Evolutionary conservation across 2,329 filamentous ascomycete species (phyloP), one percentile per base, ranked within the genome.

Genomic region (Fusarium anguioides): DNA sequence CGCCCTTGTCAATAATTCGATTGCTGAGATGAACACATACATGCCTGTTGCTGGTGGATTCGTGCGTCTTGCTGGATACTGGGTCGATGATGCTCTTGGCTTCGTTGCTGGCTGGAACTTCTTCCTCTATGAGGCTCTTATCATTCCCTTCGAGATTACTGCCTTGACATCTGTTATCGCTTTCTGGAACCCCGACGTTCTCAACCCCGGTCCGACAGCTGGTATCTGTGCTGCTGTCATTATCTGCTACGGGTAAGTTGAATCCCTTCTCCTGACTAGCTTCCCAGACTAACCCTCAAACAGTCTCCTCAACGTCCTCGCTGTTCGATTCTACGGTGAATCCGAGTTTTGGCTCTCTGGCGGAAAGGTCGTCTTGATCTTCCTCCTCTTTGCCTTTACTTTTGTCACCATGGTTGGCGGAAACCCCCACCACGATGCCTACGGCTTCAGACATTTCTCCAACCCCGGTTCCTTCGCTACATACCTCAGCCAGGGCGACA

Each of bases 391-490:
- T 48, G 81, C 87, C 47, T 85, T 88, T 69, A 86, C 85, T 17
- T 77, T 90, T 26, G 79, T 89, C 46, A 86, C 89, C 60, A 85
- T 88, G 72, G 79, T 87, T 0, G 88, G 88, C 14, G 88, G 87
- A 31, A 83, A 86, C 6, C 84, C 87, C 0, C 82, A 85, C 4
- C 81, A 82, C 3, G 81, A 86, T 20, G 81, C 84, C 4, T 83
- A 88, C 51, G 89, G 90, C 1, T 91, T 91, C 74, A 77, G 83
- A 42, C 91, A 91, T 74, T 93, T 90, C 88, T 85, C 81, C 41
- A 79, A 86, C 36, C 89, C 89, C 0, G 88, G 87, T 2, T 36
- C 73, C 0, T 75, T 76, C 55, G 83, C 81, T 4, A 85, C 87
- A 63, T 80, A 87, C 52, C 83, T 89, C 55, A 83, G 86, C 46